Evolutionary conservation across 495 filamentous ascomycete genomes (phyloP).

Genomic region (Podospora didyma): DNA sequence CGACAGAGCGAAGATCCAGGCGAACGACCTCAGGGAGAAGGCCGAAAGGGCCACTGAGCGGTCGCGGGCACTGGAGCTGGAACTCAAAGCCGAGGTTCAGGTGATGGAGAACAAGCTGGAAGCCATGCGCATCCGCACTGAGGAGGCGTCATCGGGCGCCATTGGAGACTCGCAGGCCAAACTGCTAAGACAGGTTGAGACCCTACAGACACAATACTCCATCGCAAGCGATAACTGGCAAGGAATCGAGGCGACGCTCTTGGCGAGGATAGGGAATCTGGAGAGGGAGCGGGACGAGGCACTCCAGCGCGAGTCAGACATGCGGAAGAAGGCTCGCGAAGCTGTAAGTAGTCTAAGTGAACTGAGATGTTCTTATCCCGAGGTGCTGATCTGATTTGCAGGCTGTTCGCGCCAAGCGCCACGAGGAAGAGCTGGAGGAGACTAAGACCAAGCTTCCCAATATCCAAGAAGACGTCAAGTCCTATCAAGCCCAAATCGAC

Average conservation of each 20-base stretch:
- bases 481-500: conserved; percentile 61
- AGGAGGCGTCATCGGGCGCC: conserved; percentile 83
- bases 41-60: conserved; percentile 72
- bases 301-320: conserved; percentile 75
- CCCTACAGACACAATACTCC: conserved; percentile 90
- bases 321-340: conserved; percentile 82
- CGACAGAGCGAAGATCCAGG: conserved; percentile 66
- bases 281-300: conserved; percentile 90
- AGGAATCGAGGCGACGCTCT: conserved; percentile 79
- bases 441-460: conserved; percentile 60
- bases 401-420: conserved; percentile 68
- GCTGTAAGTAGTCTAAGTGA: conserved; percentile 49
- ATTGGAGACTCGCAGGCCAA: conserved; percentile 85
- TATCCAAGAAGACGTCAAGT: conserved; percentile 50
- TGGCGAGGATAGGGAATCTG: conserved; percentile 65
- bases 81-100: conserved; percentile 78
- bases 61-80: conserved; percentile 64
- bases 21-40: conserved; percentile 64
- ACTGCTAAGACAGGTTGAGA: conserved; percentile 89
- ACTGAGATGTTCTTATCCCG: neutral
- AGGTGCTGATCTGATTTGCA: conserved; percentile 28
- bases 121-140: conserved; percentile 74
- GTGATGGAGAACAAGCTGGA: conserved; percentile 88
- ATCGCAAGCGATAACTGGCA: conserved; percentile 97
- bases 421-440: conserved; percentile 81